Evolutionary conservation across 176 grass and related monocot species (phyloP).

Genomic region (Oryza coarctata): DNA sequence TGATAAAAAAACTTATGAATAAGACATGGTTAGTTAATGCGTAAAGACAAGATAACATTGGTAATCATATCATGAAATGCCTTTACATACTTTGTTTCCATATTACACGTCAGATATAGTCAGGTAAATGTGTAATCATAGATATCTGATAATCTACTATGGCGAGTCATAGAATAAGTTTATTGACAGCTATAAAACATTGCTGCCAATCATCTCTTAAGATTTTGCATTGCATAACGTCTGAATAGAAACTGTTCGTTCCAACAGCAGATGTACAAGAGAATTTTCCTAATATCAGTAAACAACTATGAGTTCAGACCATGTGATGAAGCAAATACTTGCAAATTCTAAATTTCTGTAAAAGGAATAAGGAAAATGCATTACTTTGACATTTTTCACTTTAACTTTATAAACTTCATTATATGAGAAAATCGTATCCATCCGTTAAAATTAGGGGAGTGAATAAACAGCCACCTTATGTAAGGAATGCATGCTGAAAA

Average conservation of each 20-base stretch:
- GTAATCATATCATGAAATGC: not conserved
- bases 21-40: not conserved
- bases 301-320: not conserved
- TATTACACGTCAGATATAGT: slow-evolving; percentile 6
- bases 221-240: not conserved
- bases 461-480: not conserved
- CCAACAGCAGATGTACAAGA: slow-evolving; percentile 2
- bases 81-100: not conserved
- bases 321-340: not conserved
- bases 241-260: not conserved
- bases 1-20: not conserved
- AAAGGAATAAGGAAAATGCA: slow-evolving; percentile 3
- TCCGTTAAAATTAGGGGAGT: not conserved
- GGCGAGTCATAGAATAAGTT: not conserved
- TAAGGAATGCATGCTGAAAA: not conserved
- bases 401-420: not conserved
- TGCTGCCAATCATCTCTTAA: not conserved
- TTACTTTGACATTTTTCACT: not conserved
- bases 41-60: not conserved
- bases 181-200: not conserved
- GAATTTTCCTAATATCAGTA: not conserved
- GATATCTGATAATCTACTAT: not conserved
- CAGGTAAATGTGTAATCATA: not conserved
- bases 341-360: not conserved
- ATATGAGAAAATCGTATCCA: not conserved